Conservation (phyloP, 75 land plant species). For the Gnetum montanum region DNA sequence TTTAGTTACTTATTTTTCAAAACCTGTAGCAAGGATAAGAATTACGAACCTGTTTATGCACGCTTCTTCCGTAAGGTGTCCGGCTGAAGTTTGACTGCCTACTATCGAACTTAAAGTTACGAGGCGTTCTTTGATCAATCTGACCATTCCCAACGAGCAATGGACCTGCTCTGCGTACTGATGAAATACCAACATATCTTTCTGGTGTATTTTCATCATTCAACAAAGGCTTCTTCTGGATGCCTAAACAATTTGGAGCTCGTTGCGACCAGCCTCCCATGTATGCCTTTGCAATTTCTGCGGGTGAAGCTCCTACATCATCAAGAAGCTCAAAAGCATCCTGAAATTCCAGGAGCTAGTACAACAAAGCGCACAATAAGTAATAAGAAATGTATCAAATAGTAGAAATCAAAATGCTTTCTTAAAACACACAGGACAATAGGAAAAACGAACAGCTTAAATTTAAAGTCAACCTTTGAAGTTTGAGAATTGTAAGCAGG, state of each 20-base stretch:
- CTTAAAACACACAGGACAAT: no score
- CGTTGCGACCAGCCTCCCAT: constrained; percentile 6
- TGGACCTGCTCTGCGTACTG: constrained; percentile 2
- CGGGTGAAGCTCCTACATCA: constrained; percentile 4
- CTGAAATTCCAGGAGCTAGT: no score
- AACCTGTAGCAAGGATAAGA: no score
- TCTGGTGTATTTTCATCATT: background rate
- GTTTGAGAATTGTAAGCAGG: no score
- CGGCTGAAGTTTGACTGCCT: background rate
- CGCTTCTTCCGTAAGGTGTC: constrained; percentile 1
- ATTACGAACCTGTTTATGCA: background rate
- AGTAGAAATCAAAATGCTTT: no score
- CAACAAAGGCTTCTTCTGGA: constrained; percentile 1
- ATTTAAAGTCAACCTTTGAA: no score
- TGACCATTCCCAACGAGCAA: constrained; percentile 2
- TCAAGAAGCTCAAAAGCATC: constrained; percentile 1
- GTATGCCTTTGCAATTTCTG: constrained; percentile 8
- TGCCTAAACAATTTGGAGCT: background rate
- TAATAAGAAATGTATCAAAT: no score
- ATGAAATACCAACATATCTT: background rate
- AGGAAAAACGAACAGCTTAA: background rate
- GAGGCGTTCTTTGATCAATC: background rate
- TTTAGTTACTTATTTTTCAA: no score
- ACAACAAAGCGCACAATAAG: no score
- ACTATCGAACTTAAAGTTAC: background rate